Base-by-base conservation (phyloP, 2,329 filamentous ascomycete genomes). In the Penicillium polonicum region DNA sequence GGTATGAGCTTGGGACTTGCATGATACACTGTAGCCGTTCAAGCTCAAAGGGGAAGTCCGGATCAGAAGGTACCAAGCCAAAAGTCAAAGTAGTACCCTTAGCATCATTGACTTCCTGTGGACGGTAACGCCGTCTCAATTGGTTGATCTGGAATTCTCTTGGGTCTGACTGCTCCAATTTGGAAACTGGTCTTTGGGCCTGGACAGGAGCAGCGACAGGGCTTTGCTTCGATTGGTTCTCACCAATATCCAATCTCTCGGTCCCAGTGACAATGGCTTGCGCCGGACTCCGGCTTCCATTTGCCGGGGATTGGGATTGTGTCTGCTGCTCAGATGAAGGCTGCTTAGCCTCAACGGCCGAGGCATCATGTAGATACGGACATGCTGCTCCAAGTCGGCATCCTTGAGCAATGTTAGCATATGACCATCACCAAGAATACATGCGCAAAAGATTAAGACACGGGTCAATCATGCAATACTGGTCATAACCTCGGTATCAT, bases 1-100 rank as follows among this genome's bases (percentile, higher is more conserved):
- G 90, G 72, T 90, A 93, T 19, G 74, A 74, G 10, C 69, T 70
- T 2, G 90, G 90, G 21, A 94, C 80, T 50, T 78, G 81, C 38
- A 94, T 76, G 43, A 85, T 79, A 70, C 89, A 92, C 41, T 89
- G 81, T 33, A 94, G 78, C 36, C 82, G 78, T 27, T 85, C 82
- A 68, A 93, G 78, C 60, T 92, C 88, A 72, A 90, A 93, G 0
- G 90, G 88, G 67, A 94, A 93, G 68, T 94, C 90, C 0, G 90
- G 90, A 70, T 94, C 90, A 6, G 90, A 91, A 5, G 90, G 90
- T 13, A 76, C 76, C 60, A 94, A 76, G 51, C 80, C 84, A 72
- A 93, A 90, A 10, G 79, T 75, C 39, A 92, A 74, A 17, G 83
- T 80, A 0, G 83, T 85, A 3, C 79, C 79, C 48, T 83, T 80